These are phyloP conservation scores for Psilocybe mexicana DNA, from an alignment of 1,284 basidiomycete species.

Conservation along the genomic window DNA sequence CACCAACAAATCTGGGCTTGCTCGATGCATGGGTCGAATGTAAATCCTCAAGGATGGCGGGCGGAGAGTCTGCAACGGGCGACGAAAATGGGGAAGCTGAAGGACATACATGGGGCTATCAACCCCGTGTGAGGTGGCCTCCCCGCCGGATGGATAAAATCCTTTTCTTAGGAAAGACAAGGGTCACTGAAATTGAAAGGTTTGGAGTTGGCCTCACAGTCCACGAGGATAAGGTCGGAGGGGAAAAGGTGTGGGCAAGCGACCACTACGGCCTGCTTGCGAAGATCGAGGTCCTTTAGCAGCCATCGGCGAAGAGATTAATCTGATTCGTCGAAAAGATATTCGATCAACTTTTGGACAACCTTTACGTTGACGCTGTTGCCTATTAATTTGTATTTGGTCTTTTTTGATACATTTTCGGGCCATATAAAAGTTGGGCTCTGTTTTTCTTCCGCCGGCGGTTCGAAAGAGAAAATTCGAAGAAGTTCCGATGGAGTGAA, in stretches of 20 bases:
- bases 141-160: conserved; percentile 20
- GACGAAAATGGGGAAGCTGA: conserved; percentile 1
- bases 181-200: conserved; percentile 4
- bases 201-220: conserved; percentile 15
- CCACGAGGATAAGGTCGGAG: not conserved
- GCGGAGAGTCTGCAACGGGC: not conserved
- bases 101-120: conserved; percentile 20
- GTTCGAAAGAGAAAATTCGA: conserved; percentile 62
- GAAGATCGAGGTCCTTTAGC: not conserved
- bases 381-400: conserved; percentile 72
- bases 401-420: conserved; percentile 53
- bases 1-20: conserved; percentile 11
- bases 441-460: conserved; percentile 7
- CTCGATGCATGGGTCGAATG: conserved; percentile 14
- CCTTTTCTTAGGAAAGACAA: conserved; percentile 9
- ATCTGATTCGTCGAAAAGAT: conserved; percentile 41
- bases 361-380: conserved; percentile 80
- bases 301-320: not conserved
- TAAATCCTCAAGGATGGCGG: not conserved
- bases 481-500: conserved; percentile 72
- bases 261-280: conserved; percentile 18
- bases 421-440: conserved; percentile 59
- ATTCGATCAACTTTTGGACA: conserved; percentile 54
- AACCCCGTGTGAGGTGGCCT: conserved; percentile 9
- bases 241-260: conserved; percentile 13